These are phyloP conservation scores for Albifimbria verrucaria DNA, from an alignment of 2,329 filamentous ascomycete genomes.

Conservation along the genomic window DNA sequence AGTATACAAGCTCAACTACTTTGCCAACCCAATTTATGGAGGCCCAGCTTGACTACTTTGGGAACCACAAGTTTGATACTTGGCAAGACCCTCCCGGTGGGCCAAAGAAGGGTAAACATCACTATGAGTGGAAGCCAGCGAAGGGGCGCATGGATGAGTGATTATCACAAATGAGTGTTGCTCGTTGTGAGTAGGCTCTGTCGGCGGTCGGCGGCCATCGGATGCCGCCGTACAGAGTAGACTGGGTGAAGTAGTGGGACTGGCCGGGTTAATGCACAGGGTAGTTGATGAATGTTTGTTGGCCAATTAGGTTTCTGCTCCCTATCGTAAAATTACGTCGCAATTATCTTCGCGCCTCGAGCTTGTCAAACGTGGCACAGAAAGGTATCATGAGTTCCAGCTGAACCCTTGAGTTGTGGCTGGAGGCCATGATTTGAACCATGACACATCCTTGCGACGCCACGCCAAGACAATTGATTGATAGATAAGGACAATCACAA, in stretches of 20 bases:
- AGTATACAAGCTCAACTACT: conserved; percentile 56
- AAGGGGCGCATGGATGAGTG: not conserved
- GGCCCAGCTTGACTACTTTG: conserved; percentile 69
- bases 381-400: not conserved
- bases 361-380: not conserved
- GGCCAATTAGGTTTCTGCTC: no score
- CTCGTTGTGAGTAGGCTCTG: no score
- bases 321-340: no score
- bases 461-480: not conserved
- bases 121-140: conserved; percentile 1
- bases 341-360: no score
- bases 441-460: not conserved
- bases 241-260: no score
- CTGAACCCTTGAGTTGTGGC: not conserved
- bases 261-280: no score
- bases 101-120: not conserved
- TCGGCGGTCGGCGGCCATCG: no score
- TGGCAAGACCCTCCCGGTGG: not conserved
- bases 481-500: no score
- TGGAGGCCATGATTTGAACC: not conserved
- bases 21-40: conserved; percentile 69
- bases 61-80: conserved; percentile 42
- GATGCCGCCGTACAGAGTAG: no score
- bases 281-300: no score
- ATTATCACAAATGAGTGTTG: no score